Conservation (phyloP, 1,139 yeast genomes). For the Blastobotrys petasosporus region DNA sequence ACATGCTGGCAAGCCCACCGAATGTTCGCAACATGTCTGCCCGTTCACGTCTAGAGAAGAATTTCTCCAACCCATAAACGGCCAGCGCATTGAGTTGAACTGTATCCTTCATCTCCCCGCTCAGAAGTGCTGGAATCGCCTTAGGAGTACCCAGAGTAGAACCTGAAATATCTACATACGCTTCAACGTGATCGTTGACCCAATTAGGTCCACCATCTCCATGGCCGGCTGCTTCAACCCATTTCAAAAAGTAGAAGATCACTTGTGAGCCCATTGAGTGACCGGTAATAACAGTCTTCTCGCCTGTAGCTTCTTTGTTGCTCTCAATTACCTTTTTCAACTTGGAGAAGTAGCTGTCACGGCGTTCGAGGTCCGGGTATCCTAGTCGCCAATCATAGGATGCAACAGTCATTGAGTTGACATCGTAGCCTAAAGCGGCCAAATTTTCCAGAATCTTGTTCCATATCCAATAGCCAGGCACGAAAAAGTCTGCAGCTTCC, state of each 20-base stretch:
- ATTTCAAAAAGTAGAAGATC: conserved; percentile 78
- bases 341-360: conserved; percentile 80
- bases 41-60: conserved; percentile 83
- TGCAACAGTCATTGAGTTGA: conserved; percentile 84
- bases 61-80: conserved; percentile 88
- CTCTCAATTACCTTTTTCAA: conserved; percentile 69
- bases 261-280: conserved; percentile 98
- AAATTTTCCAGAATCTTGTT: conserved; percentile 85
- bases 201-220: conserved; percentile 87
- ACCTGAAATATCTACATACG: conserved; percentile 83
- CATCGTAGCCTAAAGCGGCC: conserved; percentile 90
- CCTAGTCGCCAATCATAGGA: conserved; percentile 95
- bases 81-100: conserved; percentile 91
- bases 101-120: conserved; percentile 98
- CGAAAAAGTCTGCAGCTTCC: conserved; percentile 93
- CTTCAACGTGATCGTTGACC: conserved; percentile 79
- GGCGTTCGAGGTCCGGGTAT: conserved; percentile 74
- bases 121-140: conserved; percentile 79
- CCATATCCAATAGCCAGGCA: conserved; percentile 99
- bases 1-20: conserved; percentile 93
- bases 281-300: conserved; percentile 73
- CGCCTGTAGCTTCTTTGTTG: conserved; percentile 45
- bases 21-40: conserved; percentile 77
- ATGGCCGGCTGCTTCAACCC: conserved; percentile 82
- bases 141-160: conserved; percentile 90